Base-by-base conservation (phyloP, 768 basidiomycete genomes). In the Gymnopilus dilepis region DNA sequence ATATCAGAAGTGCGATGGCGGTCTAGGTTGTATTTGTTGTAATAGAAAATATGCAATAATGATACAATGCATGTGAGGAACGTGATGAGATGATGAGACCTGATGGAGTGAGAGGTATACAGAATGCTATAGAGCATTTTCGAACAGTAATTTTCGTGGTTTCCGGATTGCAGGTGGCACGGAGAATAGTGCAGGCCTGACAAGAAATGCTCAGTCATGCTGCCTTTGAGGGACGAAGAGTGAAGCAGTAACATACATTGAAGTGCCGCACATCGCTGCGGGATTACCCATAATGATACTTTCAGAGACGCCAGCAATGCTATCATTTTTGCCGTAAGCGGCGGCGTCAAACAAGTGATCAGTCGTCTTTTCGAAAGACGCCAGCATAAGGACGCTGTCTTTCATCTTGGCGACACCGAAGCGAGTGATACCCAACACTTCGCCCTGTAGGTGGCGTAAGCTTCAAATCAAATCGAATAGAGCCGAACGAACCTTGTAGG, bases 361-460 rank as follows among this genome's bases (percentile, higher is more conserved):
- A 13, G 97, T 99, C 15, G 97, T 99, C 80, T 99, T 99, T 77
- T 99, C 97, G 75, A 99, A 99, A 24, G 95, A 97, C 9, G 97
- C 97, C 69, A 99, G 81, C 97, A 99, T 99, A 69, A 99, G 86
- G 0, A 98, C 96, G 69, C 94, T 95, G 76, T 99, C 97, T 76
- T 99, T 99, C 95, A 99, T 99, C 80, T 98, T 98, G 7, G 96
- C 94, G 24, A 99, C 97, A 71, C 97, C 97, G 76, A 99, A 99
- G 30, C 97, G 92, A 6, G 97, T 99, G 74, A 99, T 99, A 45
- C 97, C 97, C 54, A 99, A 79, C 0, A 99, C 95, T 73, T 99
- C 97, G 42, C 97, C 97, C 93, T 96, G 59, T 38, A 42, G 72
- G 19, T 30, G 21, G 54, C 45, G 40, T 55, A 56, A 15, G 33